Percentiles rank a stretch among this genome's conserved stretches.
phyloP scores from a whole-genome alignment of 2,329 filamentous ascomycete genomes.

The Thermothelomyces thermophilus region DNA sequence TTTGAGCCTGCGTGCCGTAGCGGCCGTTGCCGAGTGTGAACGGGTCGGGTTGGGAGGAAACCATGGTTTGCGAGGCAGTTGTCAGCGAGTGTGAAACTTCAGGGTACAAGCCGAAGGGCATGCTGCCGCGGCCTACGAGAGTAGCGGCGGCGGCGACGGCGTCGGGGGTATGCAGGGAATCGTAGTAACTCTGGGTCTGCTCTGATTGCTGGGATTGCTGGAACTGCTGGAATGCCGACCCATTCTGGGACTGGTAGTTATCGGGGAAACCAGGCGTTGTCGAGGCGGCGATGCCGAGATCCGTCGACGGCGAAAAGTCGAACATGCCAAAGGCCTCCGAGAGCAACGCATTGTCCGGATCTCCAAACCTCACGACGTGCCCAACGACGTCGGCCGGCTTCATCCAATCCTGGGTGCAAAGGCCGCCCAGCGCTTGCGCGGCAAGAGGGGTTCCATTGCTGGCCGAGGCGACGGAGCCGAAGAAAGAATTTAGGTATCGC shows the following conservation, averaged over 20 bases:
- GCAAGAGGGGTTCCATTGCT: neutral
- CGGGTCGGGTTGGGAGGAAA: too few species aligned
- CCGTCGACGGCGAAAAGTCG: neutral
- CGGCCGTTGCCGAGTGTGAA: too few species aligned
- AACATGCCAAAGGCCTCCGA: constrained; percentile 20
- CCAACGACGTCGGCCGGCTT: constrained; percentile 61
- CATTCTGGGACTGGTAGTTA: too few species aligned
- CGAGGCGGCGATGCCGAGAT: too few species aligned
- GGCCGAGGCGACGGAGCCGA: neutral
- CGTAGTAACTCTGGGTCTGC: neutral
- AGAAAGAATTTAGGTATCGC: neutral
- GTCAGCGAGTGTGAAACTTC: neutral
- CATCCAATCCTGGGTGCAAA: constrained; percentile 48
- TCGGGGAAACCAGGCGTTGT: too few species aligned
- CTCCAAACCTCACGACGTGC: constrained; percentile 32
- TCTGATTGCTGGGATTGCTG: neutral
- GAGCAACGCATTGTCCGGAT: neutral
- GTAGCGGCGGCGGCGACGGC: neutral
- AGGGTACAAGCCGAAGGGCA: constrained; percentile 29
- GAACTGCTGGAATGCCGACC: too few species aligned
- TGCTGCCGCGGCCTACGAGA: constrained; percentile 21
- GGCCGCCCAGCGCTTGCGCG: constrained; percentile 30
- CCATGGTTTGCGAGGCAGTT: neutral
- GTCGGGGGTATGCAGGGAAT: neutral
- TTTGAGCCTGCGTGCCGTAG: neutral